A percentile compares a stretch with the other conserved stretches of the same genome.
These are phyloP conservation scores for Fusarium sublunatum DNA, from an alignment of 2,329 filamentous ascomycete genomes.

Conservation along the genomic window DNA sequence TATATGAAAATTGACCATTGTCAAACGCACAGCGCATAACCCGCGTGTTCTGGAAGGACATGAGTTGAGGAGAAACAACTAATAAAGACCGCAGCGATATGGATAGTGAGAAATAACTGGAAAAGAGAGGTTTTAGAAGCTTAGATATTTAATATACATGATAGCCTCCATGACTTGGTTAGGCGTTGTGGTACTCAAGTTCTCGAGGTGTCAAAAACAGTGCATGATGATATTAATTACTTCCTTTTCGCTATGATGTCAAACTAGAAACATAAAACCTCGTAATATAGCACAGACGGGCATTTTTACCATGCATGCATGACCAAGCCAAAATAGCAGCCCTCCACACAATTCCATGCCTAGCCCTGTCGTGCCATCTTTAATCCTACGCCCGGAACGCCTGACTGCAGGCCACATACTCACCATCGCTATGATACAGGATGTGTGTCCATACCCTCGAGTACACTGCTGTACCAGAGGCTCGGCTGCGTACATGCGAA, in stretches of 20 bases:
- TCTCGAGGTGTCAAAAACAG: neutral
- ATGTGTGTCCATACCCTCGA: constrained; percentile 6
- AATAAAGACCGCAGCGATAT: too few relatives aligned
- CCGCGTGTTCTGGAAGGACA: too few relatives aligned
- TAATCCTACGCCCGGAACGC: constrained; percentile 46
- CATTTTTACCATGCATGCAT: constrained; percentile 13
- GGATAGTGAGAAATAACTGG: too few relatives aligned
- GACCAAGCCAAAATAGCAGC: constrained; percentile 9
- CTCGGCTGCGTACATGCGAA: constrained; percentile 11
- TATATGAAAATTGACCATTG: too few relatives aligned
- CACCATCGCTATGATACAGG: constrained; percentile 33
- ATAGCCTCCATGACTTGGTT: too few relatives aligned
- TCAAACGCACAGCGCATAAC: too few relatives aligned
- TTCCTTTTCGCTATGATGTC: constrained; percentile 33
- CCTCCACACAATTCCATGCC: constrained; percentile 13
- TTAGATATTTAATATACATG: too few relatives aligned
- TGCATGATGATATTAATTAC: constrained; percentile 23
- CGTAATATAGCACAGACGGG: constrained; percentile 20
- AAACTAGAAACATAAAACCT: constrained; percentile 31
- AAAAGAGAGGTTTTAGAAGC: too few relatives aligned
- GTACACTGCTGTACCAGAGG: neutral
- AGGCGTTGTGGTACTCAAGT: neutral
- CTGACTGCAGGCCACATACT: constrained; percentile 40
- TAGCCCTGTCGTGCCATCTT: constrained; percentile 23
- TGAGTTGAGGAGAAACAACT: too few relatives aligned